A percentile compares a stretch with the other conserved stretches of the same genome.
These are phyloP conservation scores for Aspergillus pseudoviridinutans DNA, from an alignment of 2,329 filamentous ascomycete species.

Conservation along the genomic window DNA sequence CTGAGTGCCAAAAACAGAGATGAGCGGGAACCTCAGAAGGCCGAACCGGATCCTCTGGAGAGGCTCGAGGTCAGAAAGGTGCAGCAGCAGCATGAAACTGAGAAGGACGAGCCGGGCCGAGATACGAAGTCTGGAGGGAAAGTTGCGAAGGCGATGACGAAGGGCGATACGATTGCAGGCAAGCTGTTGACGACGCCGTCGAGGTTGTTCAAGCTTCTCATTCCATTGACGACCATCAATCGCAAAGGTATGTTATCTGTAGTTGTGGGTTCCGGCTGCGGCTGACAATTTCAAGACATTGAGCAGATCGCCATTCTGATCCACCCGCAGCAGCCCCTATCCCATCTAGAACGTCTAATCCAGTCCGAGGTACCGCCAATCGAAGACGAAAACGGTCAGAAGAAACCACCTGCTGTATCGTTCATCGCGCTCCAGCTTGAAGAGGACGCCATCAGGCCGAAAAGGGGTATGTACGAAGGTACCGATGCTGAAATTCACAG, in stretches of 20 bases:
- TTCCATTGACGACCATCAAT: slow-evolving; percentile 66
- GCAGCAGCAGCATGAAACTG: neutral
- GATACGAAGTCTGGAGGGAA: slow-evolving; percentile 36
- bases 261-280: neutral
- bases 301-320: slow-evolving; percentile 81
- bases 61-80: slow-evolving; percentile 14
- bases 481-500: slow-evolving; percentile 41
- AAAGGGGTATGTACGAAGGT: slow-evolving; percentile 33
- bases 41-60: neutral
- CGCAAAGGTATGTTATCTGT: slow-evolving; percentile 45
- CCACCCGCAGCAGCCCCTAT: slow-evolving; percentile 86
- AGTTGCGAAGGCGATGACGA: slow-evolving; percentile 59
- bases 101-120: slow-evolving; percentile 25
- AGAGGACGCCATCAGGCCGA: slow-evolving; percentile 50
- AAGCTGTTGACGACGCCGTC: slow-evolving; percentile 79
- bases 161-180: slow-evolving; percentile 55
- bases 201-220: slow-evolving; percentile 72
- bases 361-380: slow-evolving; percentile 79
- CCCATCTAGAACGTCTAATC: slow-evolving; percentile 82
- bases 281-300: slow-evolving; percentile 47
- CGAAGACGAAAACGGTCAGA: slow-evolving; percentile 56
- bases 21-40: neutral
- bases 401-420: slow-evolving; percentile 68
- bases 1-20: neutral
- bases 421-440: slow-evolving; percentile 77